Conservation (phyloP, 805 yeast species). For the Kuraishia capsulata region DNA sequence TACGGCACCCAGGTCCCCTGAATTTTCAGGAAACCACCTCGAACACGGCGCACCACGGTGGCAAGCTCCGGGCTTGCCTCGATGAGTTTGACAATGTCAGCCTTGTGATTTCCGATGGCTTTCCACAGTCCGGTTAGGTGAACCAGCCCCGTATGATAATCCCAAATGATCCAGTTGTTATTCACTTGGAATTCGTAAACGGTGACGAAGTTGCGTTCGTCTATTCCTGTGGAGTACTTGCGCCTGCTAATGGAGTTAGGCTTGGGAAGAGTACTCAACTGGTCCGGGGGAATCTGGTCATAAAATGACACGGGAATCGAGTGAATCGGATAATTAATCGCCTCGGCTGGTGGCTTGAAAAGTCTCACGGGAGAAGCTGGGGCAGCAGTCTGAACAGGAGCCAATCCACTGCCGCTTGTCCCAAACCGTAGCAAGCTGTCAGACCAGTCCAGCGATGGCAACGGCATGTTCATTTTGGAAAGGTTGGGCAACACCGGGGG, state of each 20-base stretch:
- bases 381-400: no score
- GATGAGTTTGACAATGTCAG: slow-evolving; percentile 66
- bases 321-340: slow-evolving; percentile 17
- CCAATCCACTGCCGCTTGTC: no score
- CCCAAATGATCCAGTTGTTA: slow-evolving; percentile 79
- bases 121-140: slow-evolving; percentile 89
- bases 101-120: slow-evolving; percentile 56
- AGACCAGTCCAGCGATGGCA: no score
- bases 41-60: slow-evolving; percentile 55
- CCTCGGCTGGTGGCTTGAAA: not conserved
- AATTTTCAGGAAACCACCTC: slow-evolving; percentile 87
- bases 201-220: slow-evolving; percentile 58
- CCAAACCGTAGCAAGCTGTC: no score
- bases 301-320: slow-evolving; percentile 8
- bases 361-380: not conserved
- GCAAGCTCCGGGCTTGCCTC: slow-evolving; percentile 61
- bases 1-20: slow-evolving; percentile 93
- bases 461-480: no score
- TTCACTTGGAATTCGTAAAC: slow-evolving; percentile 67
- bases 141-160: slow-evolving; percentile 73
- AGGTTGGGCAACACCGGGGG: no score
- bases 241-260: slow-evolving; percentile 18
- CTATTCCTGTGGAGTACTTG: slow-evolving; percentile 66
- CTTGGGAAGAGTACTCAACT: slow-evolving; percentile 12
- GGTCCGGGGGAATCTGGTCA: slow-evolving; percentile 11